Percentiles rank a stretch among this genome's conserved stretches.
Conservation (phyloP, 2,329 filamentous ascomycete genomes). For the Colletotrichum sp. region DNA sequence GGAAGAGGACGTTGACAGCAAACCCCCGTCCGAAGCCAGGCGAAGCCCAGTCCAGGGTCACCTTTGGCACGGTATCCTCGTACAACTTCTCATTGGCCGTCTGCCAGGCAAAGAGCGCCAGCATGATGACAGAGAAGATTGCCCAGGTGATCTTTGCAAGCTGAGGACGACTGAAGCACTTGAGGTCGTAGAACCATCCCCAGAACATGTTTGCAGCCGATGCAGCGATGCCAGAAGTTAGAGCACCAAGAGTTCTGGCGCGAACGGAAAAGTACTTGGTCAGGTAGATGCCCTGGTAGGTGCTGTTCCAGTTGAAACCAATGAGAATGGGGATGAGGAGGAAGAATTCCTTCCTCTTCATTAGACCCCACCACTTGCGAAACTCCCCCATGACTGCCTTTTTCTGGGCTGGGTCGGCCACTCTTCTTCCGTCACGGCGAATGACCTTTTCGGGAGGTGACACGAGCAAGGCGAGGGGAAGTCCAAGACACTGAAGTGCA, state of each 20-base stretch:
- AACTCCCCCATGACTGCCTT: slow-evolving; percentile 41
- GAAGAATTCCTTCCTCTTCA: slow-evolving; percentile 49
- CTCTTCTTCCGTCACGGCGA: slow-evolving; percentile 36
- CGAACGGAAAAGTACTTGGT: slow-evolving; percentile 58
- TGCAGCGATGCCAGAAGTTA: slow-evolving; percentile 50
- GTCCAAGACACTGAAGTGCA: slow-evolving; percentile 47
- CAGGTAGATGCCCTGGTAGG: slow-evolving; percentile 57
- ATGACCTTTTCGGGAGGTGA: slow-evolving; percentile 51
- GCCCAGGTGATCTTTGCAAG: slow-evolving; percentile 48
- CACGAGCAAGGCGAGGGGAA: slow-evolving; percentile 48
- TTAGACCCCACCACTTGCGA: slow-evolving; percentile 39
- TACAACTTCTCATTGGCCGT: slow-evolving; percentile 53
- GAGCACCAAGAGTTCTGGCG: slow-evolving; percentile 47
- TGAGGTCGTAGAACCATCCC: slow-evolving; percentile 54
- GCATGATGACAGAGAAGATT: slow-evolving; percentile 45
- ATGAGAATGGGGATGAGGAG: slow-evolving; percentile 54
- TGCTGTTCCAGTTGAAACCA: slow-evolving; percentile 55
- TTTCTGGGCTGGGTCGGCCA: slow-evolving; percentile 36
- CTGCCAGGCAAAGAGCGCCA: slow-evolving; percentile 51
- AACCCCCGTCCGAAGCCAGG: slow-evolving; percentile 51
- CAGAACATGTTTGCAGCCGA: slow-evolving; percentile 50
- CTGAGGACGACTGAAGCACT: slow-evolving; percentile 41
- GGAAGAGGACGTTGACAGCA: slow-evolving; percentile 50
- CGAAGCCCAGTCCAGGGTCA: slow-evolving; percentile 50
- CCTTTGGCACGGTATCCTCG: slow-evolving; percentile 33